These are phyloP conservation scores for Gracilaria vermiculophylla DNA, from an alignment of 23 red algal genomes.

Conservation along the genomic window DNA sequence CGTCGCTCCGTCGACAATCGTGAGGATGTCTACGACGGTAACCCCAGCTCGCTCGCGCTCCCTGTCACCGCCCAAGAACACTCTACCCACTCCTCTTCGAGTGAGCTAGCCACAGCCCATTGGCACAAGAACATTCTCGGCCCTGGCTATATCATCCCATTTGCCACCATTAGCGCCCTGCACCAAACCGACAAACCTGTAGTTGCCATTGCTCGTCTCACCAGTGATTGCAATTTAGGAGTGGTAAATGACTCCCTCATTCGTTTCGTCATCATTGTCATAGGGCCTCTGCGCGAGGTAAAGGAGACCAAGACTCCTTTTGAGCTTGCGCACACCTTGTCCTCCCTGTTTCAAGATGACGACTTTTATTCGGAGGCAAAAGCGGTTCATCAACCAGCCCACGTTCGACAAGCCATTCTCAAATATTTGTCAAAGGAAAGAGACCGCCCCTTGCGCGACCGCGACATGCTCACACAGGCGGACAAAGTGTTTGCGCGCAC, in stretches of 20 bases:
- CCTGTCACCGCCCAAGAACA: background rate
- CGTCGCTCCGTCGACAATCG: conserved; percentile 13
- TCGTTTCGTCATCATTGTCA: conserved; percentile 80
- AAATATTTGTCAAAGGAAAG: conserved; percentile 62
- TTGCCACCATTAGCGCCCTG: conserved; percentile 52
- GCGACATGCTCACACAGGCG: conserved; percentile 16
- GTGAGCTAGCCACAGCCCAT: conserved; percentile 9
- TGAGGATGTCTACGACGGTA: conserved; percentile 43
- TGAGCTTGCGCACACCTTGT: conserved; percentile 78
- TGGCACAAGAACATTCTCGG: conserved; percentile 90
- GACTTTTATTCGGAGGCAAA: conserved; percentile 79
- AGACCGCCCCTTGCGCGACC: conserved; percentile 36
- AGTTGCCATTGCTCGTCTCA: conserved; percentile 74
- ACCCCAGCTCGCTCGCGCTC: background rate
- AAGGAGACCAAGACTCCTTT: conserved; percentile 64
- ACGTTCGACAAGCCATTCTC: conserved; percentile 68
- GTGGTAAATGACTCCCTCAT: conserved; percentile 83
- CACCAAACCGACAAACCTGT: conserved; percentile 10
- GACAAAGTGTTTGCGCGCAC: conserved; percentile 69
- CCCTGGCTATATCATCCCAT: conserved; percentile 80
- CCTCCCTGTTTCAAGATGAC: conserved; percentile 84
- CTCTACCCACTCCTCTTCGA: background rate
- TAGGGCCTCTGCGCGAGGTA: conserved; percentile 60
- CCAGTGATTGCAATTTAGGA: conserved; percentile 66
- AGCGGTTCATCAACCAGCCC: conserved; percentile 9